Percentiles rank a stretch among this genome's conserved stretches.
These are phyloP conservation scores for Epichloe sibirici DNA, from an alignment of 2,329 filamentous ascomycete genomes.

Conservation along the genomic window DNA sequence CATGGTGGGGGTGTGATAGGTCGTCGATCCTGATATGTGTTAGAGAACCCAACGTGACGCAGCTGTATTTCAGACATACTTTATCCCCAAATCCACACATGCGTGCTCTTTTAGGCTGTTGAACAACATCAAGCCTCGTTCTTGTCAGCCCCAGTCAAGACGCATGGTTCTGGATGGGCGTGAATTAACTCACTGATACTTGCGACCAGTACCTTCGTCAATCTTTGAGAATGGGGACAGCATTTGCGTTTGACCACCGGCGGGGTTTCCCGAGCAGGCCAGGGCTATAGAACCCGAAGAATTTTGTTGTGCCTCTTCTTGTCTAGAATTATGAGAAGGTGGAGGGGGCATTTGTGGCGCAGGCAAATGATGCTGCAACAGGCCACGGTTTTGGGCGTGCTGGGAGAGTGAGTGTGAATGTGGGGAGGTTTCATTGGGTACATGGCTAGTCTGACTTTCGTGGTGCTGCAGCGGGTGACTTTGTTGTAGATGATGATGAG, in stretches of 20 bases:
- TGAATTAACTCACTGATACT: slow-evolving; percentile 19
- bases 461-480: slow-evolving; percentile 12
- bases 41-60: not conserved
- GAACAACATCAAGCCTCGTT: slow-evolving; percentile 60
- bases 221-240: slow-evolving; percentile 20
- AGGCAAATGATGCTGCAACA: slow-evolving; percentile 9
- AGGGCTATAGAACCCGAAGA: not conserved
- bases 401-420: slow-evolving; percentile 11
- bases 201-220: slow-evolving; percentile 22
- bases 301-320: slow-evolving; percentile 11
- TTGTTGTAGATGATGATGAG: slow-evolving; percentile 2
- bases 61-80: slow-evolving; percentile 32
- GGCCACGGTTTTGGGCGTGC: slow-evolving; percentile 2
- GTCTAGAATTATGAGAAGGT: slow-evolving; percentile 9
- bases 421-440: slow-evolving; percentile 4
- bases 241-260: slow-evolving; percentile 9
- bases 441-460: slow-evolving; percentile 3
- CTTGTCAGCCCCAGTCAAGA: slow-evolving; percentile 9
- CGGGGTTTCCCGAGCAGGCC: slow-evolving; percentile 9
- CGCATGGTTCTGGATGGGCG: too few relatives aligned
- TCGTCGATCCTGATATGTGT: slow-evolving; percentile 58
- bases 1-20: slow-evolving; percentile 95
- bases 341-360: slow-evolving; percentile 9
- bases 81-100: slow-evolving; percentile 99
- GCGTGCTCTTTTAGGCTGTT: slow-evolving; percentile 83